A percentile compares a stretch with the other conserved stretches of the same genome.
Evolutionary conservation across 2,329 filamentous ascomycete genomes (phyloP).

Genomic region (Botryosphaeria agaves): DNA sequence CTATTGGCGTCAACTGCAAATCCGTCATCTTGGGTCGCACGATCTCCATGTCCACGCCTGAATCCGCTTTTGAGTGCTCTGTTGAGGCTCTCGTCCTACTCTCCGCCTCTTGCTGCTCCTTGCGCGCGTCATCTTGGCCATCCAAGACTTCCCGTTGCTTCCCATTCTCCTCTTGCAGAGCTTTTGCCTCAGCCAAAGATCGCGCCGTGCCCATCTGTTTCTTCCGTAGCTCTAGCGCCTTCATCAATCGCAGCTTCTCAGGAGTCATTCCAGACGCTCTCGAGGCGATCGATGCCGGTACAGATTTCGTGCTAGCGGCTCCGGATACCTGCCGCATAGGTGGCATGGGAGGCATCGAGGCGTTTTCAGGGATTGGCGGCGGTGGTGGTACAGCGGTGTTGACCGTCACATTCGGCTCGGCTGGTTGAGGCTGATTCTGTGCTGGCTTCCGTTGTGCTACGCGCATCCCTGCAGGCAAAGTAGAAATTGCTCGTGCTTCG

Average conservation of each 20-base stretch:
- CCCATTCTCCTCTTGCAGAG: too few relatives aligned
- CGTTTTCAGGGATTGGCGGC: conserved; percentile 16
- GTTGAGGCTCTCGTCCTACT: too few relatives aligned
- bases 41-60: too few relatives aligned
- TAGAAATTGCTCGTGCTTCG: conserved; percentile 54
- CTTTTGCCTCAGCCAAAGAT: background rate
- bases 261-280: conserved; percentile 49
- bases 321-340: conserved; percentile 1
- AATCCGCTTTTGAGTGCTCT: too few relatives aligned
- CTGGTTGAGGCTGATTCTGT: conserved; percentile 8
- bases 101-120: too few relatives aligned
- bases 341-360: background rate
- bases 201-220: conserved; percentile 40
- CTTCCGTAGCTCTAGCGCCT: conserved; percentile 78
- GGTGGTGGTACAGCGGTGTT: conserved; percentile 12
- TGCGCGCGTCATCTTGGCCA: too few relatives aligned
- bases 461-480: conserved; percentile 67
- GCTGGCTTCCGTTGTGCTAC: conserved; percentile 14
- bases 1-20: too few relatives aligned
- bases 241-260: conserved; percentile 86
- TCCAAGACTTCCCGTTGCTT: too few relatives aligned
- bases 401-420: conserved; percentile 13
- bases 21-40: too few relatives aligned
- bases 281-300: conserved; percentile 23
- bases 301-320: conserved; percentile 18